Evolutionary conservation across 805 yeast species (phyloP).

Genomic region (Metschnikowia continentalis): DNA sequence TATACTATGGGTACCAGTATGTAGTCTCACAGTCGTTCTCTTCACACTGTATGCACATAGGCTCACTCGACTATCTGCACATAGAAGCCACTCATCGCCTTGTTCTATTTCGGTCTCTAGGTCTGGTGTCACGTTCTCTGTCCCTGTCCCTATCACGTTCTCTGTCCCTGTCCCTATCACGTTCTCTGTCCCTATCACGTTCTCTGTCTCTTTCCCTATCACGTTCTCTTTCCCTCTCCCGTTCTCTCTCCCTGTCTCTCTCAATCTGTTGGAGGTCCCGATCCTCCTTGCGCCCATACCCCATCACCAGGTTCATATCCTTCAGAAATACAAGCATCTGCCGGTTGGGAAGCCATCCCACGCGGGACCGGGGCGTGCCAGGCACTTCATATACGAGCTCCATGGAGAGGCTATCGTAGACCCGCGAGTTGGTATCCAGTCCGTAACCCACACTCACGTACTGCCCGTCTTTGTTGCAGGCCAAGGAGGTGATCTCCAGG

Average conservation of each 20-base stretch:
- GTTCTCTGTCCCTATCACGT: not conserved
- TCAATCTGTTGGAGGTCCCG: not conserved
- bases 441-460: constrained; percentile 44
- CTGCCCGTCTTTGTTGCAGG: constrained; percentile 43
- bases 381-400: constrained; percentile 28
- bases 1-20: too few relatives aligned
- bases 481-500: constrained; percentile 39
- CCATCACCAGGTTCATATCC: constrained; percentile 29
- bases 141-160: not conserved
- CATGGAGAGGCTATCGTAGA: constrained; percentile 32
- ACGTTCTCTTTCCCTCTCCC: not conserved
- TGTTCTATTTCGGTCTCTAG: not conserved
- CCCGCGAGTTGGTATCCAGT: constrained; percentile 34
- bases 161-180: too few relatives aligned
- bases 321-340: constrained; percentile 28
- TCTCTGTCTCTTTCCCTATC: not conserved
- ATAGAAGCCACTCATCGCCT: not conserved
- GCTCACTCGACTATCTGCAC: too few relatives aligned
- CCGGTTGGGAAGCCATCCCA: constrained; percentile 35
- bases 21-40: too few relatives aligned
- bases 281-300: constrained; percentile 1
- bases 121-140: not conserved
- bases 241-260: not conserved
- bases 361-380: constrained; percentile 7
- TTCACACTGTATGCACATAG: too few relatives aligned